Evolutionary conservation across 2,329 filamentous ascomycete genomes (phyloP).

Genomic region (Cladosporium sp.): DNA sequence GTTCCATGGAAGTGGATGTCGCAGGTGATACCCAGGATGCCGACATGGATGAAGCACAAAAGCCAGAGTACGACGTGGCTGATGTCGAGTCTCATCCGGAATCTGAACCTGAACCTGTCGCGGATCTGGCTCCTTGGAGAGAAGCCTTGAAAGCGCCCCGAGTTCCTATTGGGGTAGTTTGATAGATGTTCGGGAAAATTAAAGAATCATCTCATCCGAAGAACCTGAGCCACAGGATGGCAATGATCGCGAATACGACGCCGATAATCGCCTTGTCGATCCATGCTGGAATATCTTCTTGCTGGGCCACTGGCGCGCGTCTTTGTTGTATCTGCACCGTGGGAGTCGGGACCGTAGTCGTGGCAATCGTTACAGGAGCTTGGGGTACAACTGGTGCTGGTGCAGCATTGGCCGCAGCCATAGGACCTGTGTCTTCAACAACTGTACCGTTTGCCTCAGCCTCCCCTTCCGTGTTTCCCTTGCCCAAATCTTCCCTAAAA

Average conservation of each 20-base stretch:
- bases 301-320: slow-evolving; percentile 23
- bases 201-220: not conserved
- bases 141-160: slow-evolving; percentile 20
- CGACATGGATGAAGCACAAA: slow-evolving; percentile 1
- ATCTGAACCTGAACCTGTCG: slow-evolving; percentile 6
- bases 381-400: not conserved
- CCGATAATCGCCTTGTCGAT: slow-evolving; percentile 78
- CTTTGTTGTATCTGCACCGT: slow-evolving; percentile 22
- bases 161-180: slow-evolving; percentile 25
- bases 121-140: slow-evolving; percentile 21
- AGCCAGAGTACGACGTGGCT: not conserved
- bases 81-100: not conserved
- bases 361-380: slow-evolving; percentile 1
- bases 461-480: slow-evolving; percentile 33
- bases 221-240: slow-evolving; percentile 57
- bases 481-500: slow-evolving; percentile 70
- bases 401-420: not conserved
- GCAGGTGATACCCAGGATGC: not conserved
- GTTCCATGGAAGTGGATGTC: not conserved
- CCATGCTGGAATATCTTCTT: slow-evolving; percentile 66
- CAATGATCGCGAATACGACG: slow-evolving; percentile 66
- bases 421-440: slow-evolving; percentile 7
- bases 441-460: slow-evolving; percentile 15
- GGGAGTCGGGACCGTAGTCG: slow-evolving; percentile 20
- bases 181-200: slow-evolving; percentile 7